phyloP scores from a whole-genome alignment of 2,329 filamentous ascomycete species.

The Alternaria postmessia region DNA sequence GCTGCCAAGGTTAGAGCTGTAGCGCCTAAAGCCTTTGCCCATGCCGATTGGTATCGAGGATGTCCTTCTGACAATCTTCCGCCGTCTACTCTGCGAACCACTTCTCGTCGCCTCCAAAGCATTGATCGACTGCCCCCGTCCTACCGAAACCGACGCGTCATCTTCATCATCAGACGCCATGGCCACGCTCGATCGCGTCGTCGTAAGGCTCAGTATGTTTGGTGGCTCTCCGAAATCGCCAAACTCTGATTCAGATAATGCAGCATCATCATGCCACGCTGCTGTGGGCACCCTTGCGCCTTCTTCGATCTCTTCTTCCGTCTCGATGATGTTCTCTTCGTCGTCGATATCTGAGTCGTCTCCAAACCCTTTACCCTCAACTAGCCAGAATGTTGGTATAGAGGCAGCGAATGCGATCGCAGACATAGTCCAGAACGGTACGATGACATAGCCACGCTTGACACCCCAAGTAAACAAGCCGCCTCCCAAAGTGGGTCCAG shows the following conservation, averaged over 20 bases:
- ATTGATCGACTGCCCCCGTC: conserved; percentile 23
- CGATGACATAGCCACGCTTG: conserved; percentile 75
- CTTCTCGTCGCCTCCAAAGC: conserved; percentile 25
- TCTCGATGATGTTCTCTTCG: conserved; percentile 38
- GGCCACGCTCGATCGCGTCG: conserved; percentile 38
- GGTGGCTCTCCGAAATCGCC: conserved; percentile 42
- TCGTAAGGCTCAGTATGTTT: conserved; percentile 46
- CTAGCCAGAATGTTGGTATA: conserved; percentile 76
- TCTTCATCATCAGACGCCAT: conserved; percentile 36
- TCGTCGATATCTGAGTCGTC: conserved; percentile 49
- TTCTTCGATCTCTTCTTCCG: conserved; percentile 21
- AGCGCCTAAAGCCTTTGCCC: conserved; percentile 54
- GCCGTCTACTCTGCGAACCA: conserved; percentile 46
- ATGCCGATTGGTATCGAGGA: conserved; percentile 57
- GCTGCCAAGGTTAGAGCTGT: conserved; percentile 57
- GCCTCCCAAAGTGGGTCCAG: conserved; percentile 79
- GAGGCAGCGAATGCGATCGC: conserved; percentile 69
- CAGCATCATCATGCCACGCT: conserved; percentile 19
- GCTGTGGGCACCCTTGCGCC: background rate
- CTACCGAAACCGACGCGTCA: conserved; percentile 16
- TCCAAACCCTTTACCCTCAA: conserved; percentile 74
- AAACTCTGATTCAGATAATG: conserved; percentile 50
- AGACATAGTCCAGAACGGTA: conserved; percentile 83
- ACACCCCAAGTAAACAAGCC: conserved; percentile 78
- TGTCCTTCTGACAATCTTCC: conserved; percentile 45